Evolutionary conservation across 495 filamentous ascomycete species (phyloP).

Genomic region (Parathielavia hyrcaniae): DNA sequence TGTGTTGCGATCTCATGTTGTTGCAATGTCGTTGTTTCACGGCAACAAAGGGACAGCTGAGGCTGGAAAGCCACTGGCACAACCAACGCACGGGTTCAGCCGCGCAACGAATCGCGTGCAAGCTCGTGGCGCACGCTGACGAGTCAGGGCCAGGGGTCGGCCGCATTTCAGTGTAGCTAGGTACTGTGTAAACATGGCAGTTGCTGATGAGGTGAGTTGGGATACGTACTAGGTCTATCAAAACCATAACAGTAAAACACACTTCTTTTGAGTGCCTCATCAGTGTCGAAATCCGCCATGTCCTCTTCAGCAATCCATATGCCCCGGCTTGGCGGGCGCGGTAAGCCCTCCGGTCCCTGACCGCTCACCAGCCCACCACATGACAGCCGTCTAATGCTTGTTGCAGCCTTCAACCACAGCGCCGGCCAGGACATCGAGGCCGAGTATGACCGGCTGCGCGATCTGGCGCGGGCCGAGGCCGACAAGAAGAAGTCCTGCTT

Average conservation of each 20-base stretch:
- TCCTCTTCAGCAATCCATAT: constrained; percentile 56
- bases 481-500: constrained; percentile 69
- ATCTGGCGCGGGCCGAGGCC: constrained; percentile 71
- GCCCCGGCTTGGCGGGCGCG: constrained; percentile 55
- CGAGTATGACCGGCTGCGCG: constrained; percentile 89
- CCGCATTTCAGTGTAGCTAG: background rate
- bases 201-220: background rate
- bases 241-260: background rate
- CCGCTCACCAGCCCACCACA: background rate
- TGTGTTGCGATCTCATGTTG: background rate
- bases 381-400: background rate
- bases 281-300: constrained; percentile 13
- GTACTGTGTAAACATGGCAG: background rate
- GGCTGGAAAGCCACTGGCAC: too few relatives aligned
- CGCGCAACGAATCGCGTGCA: too few relatives aligned
- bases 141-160: background rate
- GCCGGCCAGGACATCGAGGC: constrained; percentile 60
- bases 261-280: background rate
- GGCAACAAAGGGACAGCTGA: too few relatives aligned
- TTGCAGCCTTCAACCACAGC: constrained; percentile 76
- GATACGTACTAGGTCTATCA: background rate
- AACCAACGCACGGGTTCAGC: too few relatives aligned
- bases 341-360: constrained; percentile 33
- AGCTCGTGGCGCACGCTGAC: too few relatives aligned
- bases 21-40: background rate